phyloP scores from a whole-genome alignment of 306 rosid species.

The Quillaja saponaria region DNA sequence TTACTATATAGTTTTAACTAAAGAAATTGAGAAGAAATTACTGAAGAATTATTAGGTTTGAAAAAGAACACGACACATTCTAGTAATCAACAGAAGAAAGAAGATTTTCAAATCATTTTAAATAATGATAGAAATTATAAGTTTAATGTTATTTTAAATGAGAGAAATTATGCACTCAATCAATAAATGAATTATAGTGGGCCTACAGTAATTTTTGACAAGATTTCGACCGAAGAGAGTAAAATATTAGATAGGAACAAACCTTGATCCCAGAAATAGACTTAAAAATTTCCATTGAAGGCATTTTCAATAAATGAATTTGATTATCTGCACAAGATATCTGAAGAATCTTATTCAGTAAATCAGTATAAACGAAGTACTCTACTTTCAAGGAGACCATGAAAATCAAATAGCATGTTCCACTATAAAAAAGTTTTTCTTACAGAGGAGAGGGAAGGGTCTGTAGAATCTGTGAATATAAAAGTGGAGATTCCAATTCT shows the following conservation, averaged over 20 bases:
- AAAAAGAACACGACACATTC: not conserved
- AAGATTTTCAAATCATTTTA: constrained; percentile 15
- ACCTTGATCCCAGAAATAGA: constrained; percentile 97
- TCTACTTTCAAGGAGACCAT: constrained; percentile 21
- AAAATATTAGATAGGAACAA: constrained; percentile 28
- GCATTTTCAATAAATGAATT: constrained; percentile 76
- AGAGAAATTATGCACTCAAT: constrained; percentile 9
- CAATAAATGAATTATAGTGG: not conserved
- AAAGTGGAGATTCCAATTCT: constrained; percentile 91
- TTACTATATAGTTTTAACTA: too few species aligned
- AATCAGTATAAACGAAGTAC: constrained; percentile 31
- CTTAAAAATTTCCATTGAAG: constrained; percentile 81
- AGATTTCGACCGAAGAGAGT: not conserved
- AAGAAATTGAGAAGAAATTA: not conserved
- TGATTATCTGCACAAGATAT: constrained; percentile 93
- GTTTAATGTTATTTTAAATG: constrained; percentile 11
- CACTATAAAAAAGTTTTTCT: constrained; percentile 34
- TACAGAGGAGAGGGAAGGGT: constrained; percentile 77
- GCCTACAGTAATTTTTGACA: not conserved
- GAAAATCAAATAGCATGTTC: constrained; percentile 8
- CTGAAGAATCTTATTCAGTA: constrained; percentile 65
- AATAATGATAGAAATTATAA: constrained; percentile 11
- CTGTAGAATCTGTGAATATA: constrained; percentile 73
- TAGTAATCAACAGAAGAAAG: constrained; percentile 10
- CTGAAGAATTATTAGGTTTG: constrained; percentile 1